Conservation (phyloP, 768 basidiomycete genomes). For the Kwoniella dendrophila region DNA sequence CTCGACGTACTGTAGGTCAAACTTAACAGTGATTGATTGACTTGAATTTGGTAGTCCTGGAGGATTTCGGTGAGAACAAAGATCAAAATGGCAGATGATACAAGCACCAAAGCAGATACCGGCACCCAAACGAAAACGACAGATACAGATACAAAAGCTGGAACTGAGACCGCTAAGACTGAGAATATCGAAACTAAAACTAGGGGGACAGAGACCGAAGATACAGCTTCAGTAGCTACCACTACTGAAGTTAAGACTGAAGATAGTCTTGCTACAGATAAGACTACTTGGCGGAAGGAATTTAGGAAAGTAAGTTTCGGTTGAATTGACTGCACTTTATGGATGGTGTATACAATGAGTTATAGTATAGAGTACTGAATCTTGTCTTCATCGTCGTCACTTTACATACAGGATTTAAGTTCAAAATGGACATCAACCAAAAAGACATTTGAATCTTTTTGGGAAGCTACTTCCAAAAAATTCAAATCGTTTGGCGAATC, state of each 20-base stretch:
- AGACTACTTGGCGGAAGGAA: background rate
- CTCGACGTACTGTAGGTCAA: too few species aligned
- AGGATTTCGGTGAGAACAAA: too few species aligned
- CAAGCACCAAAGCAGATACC: background rate
- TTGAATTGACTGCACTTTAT: too few species aligned
- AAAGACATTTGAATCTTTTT: constrained; percentile 3
- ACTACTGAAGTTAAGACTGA: background rate
- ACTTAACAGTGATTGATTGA: too few species aligned
- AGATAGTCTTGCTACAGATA: background rate
- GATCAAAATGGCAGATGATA: background rate
- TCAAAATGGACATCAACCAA: background rate
- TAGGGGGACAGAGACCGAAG: background rate
- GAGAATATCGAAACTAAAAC: too few species aligned
- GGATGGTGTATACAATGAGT: too few species aligned
- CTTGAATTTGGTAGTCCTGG: too few species aligned
- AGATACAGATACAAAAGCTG: background rate
- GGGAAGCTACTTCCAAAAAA: background rate
- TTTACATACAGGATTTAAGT: background rate
- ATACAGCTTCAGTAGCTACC: background rate
- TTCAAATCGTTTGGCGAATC: background rate
- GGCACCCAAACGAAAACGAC: background rate
- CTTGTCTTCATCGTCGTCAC: background rate
- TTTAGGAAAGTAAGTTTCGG: constrained; percentile 6
- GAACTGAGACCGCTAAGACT: background rate
- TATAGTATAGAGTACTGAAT: too few species aligned